Evolutionary conservation across 2,329 filamentous ascomycete species (phyloP), one percentile per base, ranked within the genome.

Genomic region (Fusarium nodosum): DNA sequence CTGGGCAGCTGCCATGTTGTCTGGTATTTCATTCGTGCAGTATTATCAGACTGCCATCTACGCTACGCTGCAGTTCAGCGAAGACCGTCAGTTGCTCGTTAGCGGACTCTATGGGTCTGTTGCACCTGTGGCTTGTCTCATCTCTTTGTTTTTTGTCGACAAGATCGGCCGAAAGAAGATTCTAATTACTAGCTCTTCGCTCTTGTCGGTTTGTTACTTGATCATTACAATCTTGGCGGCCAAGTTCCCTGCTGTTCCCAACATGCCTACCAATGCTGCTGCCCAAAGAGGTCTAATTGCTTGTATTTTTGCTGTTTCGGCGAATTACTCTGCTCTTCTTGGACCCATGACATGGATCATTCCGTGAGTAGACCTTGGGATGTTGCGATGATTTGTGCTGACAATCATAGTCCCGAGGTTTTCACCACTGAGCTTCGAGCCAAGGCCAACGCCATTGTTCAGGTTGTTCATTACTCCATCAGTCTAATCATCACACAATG

Each of bases 271-370:
- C 1, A 81, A 81, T 58, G 75, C 71, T 31, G 78, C 78, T 2
- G 80, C 80, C 0, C 79, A 81, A 42, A 69, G 76, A 0, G 80
- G 77, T 2, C 72, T 82, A 1, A 82, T 82, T 45, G 79, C 79
- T 0, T 81, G 80, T 13, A 80, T 82, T 3, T 82, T 82, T 60
- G 72, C 72, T 4, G 72, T 74, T 0, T 74, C 72, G 1, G 72
- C 72, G 0, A 76, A 79, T 22, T 80, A 81, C 5, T 82, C 80
- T 15, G 79, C 80, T 18, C 68, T 81, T 2, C 65, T 81, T 7
- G 80, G 80, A 0, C 80, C 80, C 0, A 81, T 81, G 80, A 81
- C 80, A 0, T 81, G 80, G 80, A 81, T 82, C 10, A 80, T 82
- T 24, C 80, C 80, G 80, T 81, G 31, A 64, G 79, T 75, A 1